Evolutionary conservation across 805 yeast genomes (phyloP).

Genomic region (Kluyveromyces siamensis): DNA sequence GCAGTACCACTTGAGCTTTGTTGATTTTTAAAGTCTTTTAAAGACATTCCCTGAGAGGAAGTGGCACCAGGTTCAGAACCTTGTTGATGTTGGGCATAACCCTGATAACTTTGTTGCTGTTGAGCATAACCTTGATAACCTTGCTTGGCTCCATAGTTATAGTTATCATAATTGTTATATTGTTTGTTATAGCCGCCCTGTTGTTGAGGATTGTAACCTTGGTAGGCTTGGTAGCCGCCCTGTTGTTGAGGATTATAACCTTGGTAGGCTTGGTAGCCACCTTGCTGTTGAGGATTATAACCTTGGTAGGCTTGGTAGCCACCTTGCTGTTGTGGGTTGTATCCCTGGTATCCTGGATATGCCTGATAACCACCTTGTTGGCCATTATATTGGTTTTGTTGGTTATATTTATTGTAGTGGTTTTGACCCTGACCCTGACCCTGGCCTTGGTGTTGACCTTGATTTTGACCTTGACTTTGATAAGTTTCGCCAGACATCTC

Average conservation of each 20-base stretch:
- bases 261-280: conserved; percentile 10
- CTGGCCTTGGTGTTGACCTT: conserved; percentile 25
- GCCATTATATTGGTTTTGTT: conserved; percentile 22
- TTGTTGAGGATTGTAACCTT: conserved; percentile 16
- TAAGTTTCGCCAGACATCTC: conserved; percentile 28
- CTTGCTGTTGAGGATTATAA: conserved; percentile 12
- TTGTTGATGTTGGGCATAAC: conserved; percentile 15
- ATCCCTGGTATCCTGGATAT: conserved; percentile 11
- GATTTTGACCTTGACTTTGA: conserved; percentile 11
- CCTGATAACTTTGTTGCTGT: conserved; percentile 17
- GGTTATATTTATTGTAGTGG: conserved; percentile 16
- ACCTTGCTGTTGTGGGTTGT: conserved; percentile 4
- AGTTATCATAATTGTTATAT: conserved; percentile 18
- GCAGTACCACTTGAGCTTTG: conserved; percentile 32
- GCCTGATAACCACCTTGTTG: conserved; percentile 5
- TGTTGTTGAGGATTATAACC: conserved; percentile 5
- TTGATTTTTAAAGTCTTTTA: conserved; percentile 76
- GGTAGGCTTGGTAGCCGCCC: conserved; percentile 17
- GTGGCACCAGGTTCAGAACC: conserved; percentile 16
- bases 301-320: conserved; percentile 7
- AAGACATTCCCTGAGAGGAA: conserved; percentile 51
- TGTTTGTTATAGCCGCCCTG: conserved; percentile 23
- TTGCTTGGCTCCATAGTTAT: conserved; percentile 17
- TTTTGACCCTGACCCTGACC: conserved; percentile 6
- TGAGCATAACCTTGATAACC: conserved; percentile 18